phyloP scores from a whole-genome alignment of 208 protist genomes.

The Wallacemonas collosoma region DNA sequence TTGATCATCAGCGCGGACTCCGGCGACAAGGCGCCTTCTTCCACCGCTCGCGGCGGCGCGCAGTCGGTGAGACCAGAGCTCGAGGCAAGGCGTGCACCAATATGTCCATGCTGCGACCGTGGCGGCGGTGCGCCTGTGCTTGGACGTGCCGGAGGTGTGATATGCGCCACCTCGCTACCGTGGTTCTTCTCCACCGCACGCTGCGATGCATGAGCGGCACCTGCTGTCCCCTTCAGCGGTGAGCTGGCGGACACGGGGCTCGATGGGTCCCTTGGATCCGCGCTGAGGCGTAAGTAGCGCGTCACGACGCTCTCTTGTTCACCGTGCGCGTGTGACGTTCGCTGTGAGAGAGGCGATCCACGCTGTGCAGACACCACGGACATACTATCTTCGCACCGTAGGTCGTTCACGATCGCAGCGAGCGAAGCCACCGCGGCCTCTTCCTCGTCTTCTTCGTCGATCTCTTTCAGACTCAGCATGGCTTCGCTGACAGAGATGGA shows the following conservation, averaged over 20 bases:
- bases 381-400: not conserved
- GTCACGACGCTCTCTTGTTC: not conserved
- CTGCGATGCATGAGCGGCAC: too few species aligned
- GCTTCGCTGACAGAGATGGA: not conserved
- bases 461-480: conserved; percentile 19
- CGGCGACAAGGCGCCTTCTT: not conserved
- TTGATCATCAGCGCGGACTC: not conserved
- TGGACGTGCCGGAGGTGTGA: not conserved
- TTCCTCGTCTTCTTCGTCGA: conserved; percentile 18
- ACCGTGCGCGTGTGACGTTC: not conserved
- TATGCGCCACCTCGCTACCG: too few species aligned
- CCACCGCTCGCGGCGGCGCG: too few species aligned
- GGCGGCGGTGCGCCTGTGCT: not conserved
- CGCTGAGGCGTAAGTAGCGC: not conserved
- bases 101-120: not conserved
- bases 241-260: not conserved
- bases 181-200: too few species aligned
- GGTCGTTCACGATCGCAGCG: conserved; percentile 8
- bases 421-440: conserved; percentile 15
- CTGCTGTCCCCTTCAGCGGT: not conserved
- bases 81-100: not conserved
- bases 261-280: not conserved
- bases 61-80: not conserved
- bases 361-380: not conserved
- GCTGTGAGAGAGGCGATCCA: not conserved